Percentiles rank a stretch among this genome's conserved stretches.
phyloP scores from a whole-genome alignment of 2,329 filamentous ascomycete species.

The Aspergillus fumigatus region DNA sequence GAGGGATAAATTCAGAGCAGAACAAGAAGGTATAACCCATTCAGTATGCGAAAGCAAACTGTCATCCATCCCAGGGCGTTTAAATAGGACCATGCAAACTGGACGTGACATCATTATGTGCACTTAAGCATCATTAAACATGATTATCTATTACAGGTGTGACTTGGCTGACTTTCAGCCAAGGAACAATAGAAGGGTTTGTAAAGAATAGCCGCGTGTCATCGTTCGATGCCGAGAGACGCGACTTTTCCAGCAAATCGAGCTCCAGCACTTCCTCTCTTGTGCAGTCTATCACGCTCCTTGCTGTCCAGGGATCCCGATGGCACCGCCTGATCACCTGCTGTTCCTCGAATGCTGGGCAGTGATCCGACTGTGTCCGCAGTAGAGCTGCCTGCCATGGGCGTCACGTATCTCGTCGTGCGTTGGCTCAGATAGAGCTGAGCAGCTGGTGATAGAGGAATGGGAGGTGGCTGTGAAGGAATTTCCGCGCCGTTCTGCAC shows the following conservation, averaged over 20 bases:
- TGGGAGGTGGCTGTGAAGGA: slow-evolving; percentile 67
- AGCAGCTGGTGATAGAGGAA: slow-evolving; percentile 76
- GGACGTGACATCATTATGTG: slow-evolving; percentile 9
- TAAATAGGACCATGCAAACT: slow-evolving; percentile 4
- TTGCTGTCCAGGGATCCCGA: slow-evolving; percentile 30
- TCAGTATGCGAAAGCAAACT: neutral
- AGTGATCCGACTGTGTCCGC: slow-evolving; percentile 59
- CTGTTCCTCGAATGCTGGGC: slow-evolving; percentile 46
- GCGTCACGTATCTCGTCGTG: slow-evolving; percentile 45
- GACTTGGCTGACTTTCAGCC: neutral
- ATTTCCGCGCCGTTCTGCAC: slow-evolving; percentile 92
- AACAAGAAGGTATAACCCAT: neutral
- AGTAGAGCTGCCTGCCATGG: slow-evolving; percentile 31
- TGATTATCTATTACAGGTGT: slow-evolving; percentile 15
- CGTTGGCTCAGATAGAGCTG: slow-evolving; percentile 82
- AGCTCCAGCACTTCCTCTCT: slow-evolving; percentile 73
- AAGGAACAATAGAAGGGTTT: slow-evolving; percentile 7
- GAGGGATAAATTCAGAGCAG: neutral
- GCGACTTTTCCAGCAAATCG: slow-evolving; percentile 53
- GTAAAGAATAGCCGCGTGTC: slow-evolving; percentile 13
- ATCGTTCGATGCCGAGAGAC: slow-evolving; percentile 41
- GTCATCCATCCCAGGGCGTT: neutral
- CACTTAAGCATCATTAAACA: slow-evolving; percentile 15
- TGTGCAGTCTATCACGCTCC: slow-evolving; percentile 70
- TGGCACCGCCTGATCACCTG: slow-evolving; percentile 21